Evolutionary conservation across 116 monocot genomes (phyloP).

Genomic region (Papilionanthe hybrid): DNA sequence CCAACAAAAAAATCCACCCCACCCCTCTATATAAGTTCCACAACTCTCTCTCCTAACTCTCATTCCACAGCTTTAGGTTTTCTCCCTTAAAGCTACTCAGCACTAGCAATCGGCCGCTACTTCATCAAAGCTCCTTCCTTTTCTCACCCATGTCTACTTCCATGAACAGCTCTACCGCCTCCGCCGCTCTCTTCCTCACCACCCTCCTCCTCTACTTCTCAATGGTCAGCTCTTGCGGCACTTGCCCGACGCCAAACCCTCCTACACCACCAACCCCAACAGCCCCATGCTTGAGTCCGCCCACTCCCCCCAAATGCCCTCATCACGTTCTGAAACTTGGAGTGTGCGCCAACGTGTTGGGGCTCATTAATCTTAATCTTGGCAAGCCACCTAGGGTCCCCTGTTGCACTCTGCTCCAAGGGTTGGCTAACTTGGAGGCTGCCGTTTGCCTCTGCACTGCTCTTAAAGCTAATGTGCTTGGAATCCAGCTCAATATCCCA

Average conservation of each 20-base stretch:
- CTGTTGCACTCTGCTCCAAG: constrained; percentile 49
- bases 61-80: not conserved
- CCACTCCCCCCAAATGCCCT: constrained; percentile 26
- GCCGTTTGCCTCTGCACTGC: constrained; percentile 72
- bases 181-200: constrained; percentile 24
- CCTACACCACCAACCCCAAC: not conserved
- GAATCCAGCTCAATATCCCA: constrained; percentile 53
- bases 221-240: constrained; percentile 17
- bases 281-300: not conserved
- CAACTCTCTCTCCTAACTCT: not conserved
- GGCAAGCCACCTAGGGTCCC: constrained; percentile 48
- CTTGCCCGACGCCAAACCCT: not conserved
- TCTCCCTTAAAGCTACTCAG: too few species aligned
- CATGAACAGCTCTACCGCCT: not conserved
- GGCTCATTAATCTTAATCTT: constrained; percentile 38
- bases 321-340: constrained; percentile 48
- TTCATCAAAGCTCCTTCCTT: not conserved
- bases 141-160: constrained; percentile 20
- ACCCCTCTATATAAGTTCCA: not conserved
- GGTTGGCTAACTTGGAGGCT: constrained; percentile 54
- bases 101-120: not conserved
- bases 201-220: constrained; percentile 50
- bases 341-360: constrained; percentile 48
- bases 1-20: too few species aligned
- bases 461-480: constrained; percentile 48